These are phyloP conservation scores for Ophiognomonia clavigignenti-juglandacearum DNA, from an alignment of 2,329 filamentous ascomycete species.

Conservation along the genomic window DNA sequence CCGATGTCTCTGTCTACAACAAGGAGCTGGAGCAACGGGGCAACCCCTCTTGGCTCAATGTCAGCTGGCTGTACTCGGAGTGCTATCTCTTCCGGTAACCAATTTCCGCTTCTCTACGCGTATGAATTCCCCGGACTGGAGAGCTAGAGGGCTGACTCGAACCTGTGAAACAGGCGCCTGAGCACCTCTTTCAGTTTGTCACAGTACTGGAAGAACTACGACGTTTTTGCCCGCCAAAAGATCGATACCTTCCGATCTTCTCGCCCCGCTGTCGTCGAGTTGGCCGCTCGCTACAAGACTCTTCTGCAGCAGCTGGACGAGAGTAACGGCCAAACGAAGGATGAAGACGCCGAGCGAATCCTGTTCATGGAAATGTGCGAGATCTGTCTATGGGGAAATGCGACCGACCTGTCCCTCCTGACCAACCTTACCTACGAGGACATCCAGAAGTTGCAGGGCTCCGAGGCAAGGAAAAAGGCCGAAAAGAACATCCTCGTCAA, in stretches of 20 bases:
- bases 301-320: slow-evolving; percentile 62
- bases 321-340: slow-evolving; percentile 46
- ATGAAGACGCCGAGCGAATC: slow-evolving; percentile 66
- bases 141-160: slow-evolving; percentile 11
- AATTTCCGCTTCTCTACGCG: neutral
- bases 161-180: slow-evolving; percentile 62
- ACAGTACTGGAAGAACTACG: slow-evolving; percentile 81
- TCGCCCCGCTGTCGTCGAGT: slow-evolving; percentile 56
- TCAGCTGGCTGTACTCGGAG: slow-evolving; percentile 86
- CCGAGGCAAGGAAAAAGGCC: slow-evolving; percentile 75
- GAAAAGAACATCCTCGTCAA: slow-evolving; percentile 93
- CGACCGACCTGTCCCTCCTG: slow-evolving; percentile 86
- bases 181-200: slow-evolving; percentile 72
- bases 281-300: slow-evolving; percentile 41
- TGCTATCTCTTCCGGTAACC: slow-evolving; percentile 86
- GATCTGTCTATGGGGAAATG: slow-evolving; percentile 96
- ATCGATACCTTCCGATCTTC: slow-evolving; percentile 89
- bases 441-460: slow-evolving; percentile 92
- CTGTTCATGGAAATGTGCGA: slow-evolving; percentile 92
- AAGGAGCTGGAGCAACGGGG: slow-evolving; percentile 72
- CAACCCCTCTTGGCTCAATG: slow-evolving; percentile 73
- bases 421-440: slow-evolving; percentile 91
- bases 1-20: slow-evolving; percentile 80
- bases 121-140: neutral
- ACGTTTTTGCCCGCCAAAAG: slow-evolving; percentile 87